Percentiles rank a stretch among this genome's conserved stretches.
Evolutionary conservation across 2,329 filamentous ascomycete species (phyloP).

Genomic region (Chaetomiaceae sp.): DNA sequence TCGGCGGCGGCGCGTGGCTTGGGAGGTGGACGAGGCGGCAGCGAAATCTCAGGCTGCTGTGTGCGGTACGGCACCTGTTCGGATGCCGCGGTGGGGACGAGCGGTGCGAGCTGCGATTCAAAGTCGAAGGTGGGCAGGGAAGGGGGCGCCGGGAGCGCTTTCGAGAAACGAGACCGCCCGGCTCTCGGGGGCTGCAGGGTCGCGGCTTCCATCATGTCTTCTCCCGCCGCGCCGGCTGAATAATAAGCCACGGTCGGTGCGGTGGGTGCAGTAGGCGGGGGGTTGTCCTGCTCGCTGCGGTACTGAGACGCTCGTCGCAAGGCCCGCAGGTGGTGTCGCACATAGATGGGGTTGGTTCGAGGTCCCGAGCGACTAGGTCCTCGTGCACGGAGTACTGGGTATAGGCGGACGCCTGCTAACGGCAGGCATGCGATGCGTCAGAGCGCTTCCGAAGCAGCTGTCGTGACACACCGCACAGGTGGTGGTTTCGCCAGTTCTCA

Average conservation of each 20-base stretch:
- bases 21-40: slow-evolving; percentile 19
- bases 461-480: too few relatives aligned
- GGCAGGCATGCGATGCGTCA: slow-evolving; percentile 5
- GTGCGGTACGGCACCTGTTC: not conserved
- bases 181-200: slow-evolving; percentile 24
- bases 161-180: slow-evolving; percentile 51
- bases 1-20: slow-evolving; percentile 10
- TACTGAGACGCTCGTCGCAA: slow-evolving; percentile 14
- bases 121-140: slow-evolving; percentile 25
- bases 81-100: not conserved
- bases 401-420: slow-evolving; percentile 1
- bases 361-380: slow-evolving; percentile 8
- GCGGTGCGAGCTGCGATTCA: slow-evolving; percentile 16
- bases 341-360: slow-evolving; percentile 18
- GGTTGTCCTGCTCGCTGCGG: slow-evolving; percentile 14
- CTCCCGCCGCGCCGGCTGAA: slow-evolving; percentile 4
- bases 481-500: slow-evolving; percentile 2
- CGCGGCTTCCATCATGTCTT: slow-evolving; percentile 23
- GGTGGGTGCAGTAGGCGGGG: not conserved
- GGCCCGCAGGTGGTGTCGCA: slow-evolving; percentile 27
- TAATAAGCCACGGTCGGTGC: slow-evolving; percentile 7
- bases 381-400: too few relatives aligned
- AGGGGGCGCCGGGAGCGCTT: slow-evolving; percentile 49
- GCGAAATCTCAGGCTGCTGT: slow-evolving; percentile 11
- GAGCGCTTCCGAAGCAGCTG: not conserved